Evolutionary conservation across 352 stramenopile species (phyloP), one percentile per base, ranked within the genome.

Genomic region (Globisporangium nodosum): DNA sequence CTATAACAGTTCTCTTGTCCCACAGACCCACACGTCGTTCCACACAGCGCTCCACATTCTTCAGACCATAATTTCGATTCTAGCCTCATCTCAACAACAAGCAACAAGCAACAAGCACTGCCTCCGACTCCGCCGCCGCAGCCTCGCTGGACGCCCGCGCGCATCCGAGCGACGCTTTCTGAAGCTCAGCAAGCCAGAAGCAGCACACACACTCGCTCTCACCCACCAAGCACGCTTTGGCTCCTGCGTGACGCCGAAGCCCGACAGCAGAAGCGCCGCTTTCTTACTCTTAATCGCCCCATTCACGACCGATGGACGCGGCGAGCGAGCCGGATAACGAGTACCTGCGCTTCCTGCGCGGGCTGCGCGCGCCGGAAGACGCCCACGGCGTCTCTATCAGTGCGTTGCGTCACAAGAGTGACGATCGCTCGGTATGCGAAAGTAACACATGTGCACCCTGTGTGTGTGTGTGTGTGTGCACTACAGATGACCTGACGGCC

Each of bases 301-400:
- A 16, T 11, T 18, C 37, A 18, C 65, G 74, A 39, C 20, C 53
- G 24, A 51, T 52, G 47, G 68, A 82, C 33, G 60, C 43, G 47
- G 63, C 52, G 63, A 69, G 54, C 52, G 68, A 47, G 56, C 52
- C 46, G 7, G 81, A 89, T 49, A 85, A 85, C 66, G 80, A 90
- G 68, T 90, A 92, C 67, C 60, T 92, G 64, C 76, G 82, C 68
- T 92, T 90, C 58, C 57, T 90, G 63, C 79, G 79, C 51, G 78
- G 78, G 12, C 71, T 92, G 57, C 78, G 82, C 13, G 59, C 70
- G 33, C 52, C 65, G 27, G 80, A 92, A 49, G 81, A 92, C 53
- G 57, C 73, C 16, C 72, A 73, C 51, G 54, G 70, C 47, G 58
- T 48, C 20, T 56, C 71, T 1, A 81, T 81, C 59, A 65, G 74